Evolutionary conservation across 805 yeast species (phyloP).

Genomic region (Saturnispora bothae): DNA sequence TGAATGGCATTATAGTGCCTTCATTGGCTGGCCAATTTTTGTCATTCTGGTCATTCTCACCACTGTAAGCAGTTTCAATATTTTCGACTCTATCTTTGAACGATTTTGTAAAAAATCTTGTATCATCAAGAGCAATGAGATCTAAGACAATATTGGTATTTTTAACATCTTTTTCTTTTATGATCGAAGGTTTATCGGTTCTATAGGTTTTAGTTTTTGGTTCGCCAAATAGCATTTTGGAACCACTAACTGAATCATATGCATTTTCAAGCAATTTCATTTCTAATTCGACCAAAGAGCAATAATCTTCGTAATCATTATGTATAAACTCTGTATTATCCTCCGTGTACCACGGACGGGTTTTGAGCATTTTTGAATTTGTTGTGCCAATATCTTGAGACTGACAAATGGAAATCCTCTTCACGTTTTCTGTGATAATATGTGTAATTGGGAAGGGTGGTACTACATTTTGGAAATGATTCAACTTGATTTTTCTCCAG

Average conservation of each 20-base stretch:
- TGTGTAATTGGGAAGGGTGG: neutral
- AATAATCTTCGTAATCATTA: neutral
- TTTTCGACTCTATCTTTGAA: no score
- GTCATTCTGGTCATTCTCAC: no score
- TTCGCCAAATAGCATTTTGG: neutral
- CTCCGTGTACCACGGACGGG: no score
- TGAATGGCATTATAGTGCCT: no score
- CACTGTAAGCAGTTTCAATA: no score
- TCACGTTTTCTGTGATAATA: slow-evolving; percentile 20
- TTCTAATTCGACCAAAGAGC: neutral
- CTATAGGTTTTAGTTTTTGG: neutral
- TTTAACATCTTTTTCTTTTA: no score
- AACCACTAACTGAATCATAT: neutral
- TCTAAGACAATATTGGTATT: no score
- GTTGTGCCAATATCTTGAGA: neutral
- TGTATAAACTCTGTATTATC: neutral
- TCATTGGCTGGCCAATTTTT: no score
- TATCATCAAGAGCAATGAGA: no score
- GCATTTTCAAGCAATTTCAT: neutral
- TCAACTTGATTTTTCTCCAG: neutral
- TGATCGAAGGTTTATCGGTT: neutral
- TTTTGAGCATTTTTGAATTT: no score
- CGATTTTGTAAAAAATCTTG: no score
- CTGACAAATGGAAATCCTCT: slow-evolving; percentile 16
- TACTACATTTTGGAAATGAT: neutral